Evolutionary conservation across 1,284 basidiomycete genomes (phyloP).

Genomic region (Tilletiopsis washingtonensis): DNA sequence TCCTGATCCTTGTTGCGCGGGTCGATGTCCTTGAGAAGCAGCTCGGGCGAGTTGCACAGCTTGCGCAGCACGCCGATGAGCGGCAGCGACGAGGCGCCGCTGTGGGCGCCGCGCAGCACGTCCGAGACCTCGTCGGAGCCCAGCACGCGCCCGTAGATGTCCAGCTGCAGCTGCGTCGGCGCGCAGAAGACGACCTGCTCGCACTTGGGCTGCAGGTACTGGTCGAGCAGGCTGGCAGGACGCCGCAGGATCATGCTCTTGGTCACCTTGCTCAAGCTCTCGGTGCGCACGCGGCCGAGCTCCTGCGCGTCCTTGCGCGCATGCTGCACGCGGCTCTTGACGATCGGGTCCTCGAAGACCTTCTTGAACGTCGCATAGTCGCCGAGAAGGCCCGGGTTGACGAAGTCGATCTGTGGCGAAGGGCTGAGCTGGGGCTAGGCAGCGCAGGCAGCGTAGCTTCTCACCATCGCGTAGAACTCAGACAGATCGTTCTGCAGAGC

Average conservation of each 20-base stretch:
- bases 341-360: constrained; percentile 80
- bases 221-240: constrained; percentile 61
- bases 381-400: constrained; percentile 76
- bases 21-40: constrained; percentile 64
- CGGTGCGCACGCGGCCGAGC: constrained; percentile 57
- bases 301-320: constrained; percentile 65
- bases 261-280: constrained; percentile 61
- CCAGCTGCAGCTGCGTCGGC: constrained; percentile 58
- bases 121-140: constrained; percentile 23
- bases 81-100: constrained; percentile 31
- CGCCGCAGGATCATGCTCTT: constrained; percentile 83
- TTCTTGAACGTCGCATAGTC: constrained; percentile 36
- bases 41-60: constrained; percentile 84
- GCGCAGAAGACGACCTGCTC: constrained; percentile 43
- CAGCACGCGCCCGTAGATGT: constrained; percentile 66
- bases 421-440: too few species aligned
- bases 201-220: constrained; percentile 86
- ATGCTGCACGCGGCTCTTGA: constrained; percentile 73
- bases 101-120: constrained; percentile 19
- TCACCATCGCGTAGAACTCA: constrained; percentile 95
- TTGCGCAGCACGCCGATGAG: constrained; percentile 56
- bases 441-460: too few species aligned
- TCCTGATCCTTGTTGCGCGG: constrained; percentile 8
- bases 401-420: too few species aligned
- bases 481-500: constrained; percentile 88